phyloP scores from a whole-genome alignment of 352 stramenopile species.

The Thraustotheca clavata region DNA sequence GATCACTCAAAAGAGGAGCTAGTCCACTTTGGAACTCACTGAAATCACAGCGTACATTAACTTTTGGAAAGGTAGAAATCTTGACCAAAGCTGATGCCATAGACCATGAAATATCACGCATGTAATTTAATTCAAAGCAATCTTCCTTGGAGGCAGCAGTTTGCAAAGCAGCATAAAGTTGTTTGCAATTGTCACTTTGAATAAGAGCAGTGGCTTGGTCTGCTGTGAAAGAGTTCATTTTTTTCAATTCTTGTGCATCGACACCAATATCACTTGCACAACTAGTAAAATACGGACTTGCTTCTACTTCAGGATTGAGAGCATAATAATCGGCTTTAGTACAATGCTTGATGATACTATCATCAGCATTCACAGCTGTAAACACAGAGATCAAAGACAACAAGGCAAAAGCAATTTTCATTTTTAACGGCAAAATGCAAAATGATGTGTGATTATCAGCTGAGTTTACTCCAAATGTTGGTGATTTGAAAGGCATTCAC shows the following conservation, averaged over 20 bases:
- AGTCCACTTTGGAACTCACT: neutral
- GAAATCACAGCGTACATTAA: neutral
- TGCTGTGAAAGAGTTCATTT: neutral
- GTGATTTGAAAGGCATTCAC: no score
- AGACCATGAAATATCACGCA: neutral
- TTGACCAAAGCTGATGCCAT: conserved; percentile 14
- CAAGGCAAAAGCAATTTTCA: no score
- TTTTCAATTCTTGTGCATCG: neutral
- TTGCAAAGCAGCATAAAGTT: neutral
- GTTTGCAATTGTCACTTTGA: conserved; percentile 7
- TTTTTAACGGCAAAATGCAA: no score
- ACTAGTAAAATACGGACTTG: neutral
- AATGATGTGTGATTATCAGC: no score
- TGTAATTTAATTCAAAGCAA: conserved; percentile 7
- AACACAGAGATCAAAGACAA: no score
- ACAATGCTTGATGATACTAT: no score
- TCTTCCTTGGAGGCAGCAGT: neutral
- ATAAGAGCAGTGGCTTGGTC: neutral
- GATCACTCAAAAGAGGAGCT: neutral
- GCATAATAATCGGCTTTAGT: neutral
- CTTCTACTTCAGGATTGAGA: neutral
- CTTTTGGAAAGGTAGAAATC: neutral
- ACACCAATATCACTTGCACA: conserved; percentile 5
- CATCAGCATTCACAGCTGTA: no score
- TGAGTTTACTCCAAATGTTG: no score